These are phyloP conservation scores for Coprinellus micaceus DNA, from an alignment of 768 basidiomycete genomes.

Conservation along the genomic window DNA sequence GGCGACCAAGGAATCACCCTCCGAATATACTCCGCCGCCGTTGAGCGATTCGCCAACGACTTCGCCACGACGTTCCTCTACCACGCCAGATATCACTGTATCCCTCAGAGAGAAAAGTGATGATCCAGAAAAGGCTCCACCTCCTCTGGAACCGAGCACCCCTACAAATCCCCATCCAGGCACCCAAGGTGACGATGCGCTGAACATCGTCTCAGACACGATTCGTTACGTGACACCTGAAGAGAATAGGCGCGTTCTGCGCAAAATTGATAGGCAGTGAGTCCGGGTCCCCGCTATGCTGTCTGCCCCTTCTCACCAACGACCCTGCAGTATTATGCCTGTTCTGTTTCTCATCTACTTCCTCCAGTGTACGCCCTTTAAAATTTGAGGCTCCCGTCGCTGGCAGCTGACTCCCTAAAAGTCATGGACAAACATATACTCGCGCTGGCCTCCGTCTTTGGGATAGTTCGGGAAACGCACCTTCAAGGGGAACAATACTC, in stretches of 20 bases:
- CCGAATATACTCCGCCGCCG: too few species aligned
- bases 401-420: too few species aligned
- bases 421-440: constrained; percentile 35
- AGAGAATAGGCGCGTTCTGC: constrained; percentile 22
- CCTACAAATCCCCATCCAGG: neutral
- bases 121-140: constrained; percentile 1
- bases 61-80: too few species aligned
- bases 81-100: neutral
- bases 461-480: constrained; percentile 25
- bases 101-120: neutral
- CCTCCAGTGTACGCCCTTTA: constrained; percentile 20
- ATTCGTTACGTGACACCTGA: constrained; percentile 18
- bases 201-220: constrained; percentile 12
- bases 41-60: too few species aligned
- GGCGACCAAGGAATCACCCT: too few species aligned
- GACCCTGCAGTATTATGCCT: constrained; percentile 25
- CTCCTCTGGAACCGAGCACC: neutral
- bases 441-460: constrained; percentile 31
- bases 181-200: constrained; percentile 13
- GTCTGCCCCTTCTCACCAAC: neutral
- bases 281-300: neutral
- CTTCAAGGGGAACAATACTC: constrained; percentile 33
- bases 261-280: constrained; percentile 28
- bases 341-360: constrained; percentile 30
- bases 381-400: too few species aligned